A percentile compares a stretch with the other conserved stretches of the same genome.
phyloP scores from a whole-genome alignment of 2,329 filamentous ascomycete species.

The Paecilomyces dactylethromorphus region DNA sequence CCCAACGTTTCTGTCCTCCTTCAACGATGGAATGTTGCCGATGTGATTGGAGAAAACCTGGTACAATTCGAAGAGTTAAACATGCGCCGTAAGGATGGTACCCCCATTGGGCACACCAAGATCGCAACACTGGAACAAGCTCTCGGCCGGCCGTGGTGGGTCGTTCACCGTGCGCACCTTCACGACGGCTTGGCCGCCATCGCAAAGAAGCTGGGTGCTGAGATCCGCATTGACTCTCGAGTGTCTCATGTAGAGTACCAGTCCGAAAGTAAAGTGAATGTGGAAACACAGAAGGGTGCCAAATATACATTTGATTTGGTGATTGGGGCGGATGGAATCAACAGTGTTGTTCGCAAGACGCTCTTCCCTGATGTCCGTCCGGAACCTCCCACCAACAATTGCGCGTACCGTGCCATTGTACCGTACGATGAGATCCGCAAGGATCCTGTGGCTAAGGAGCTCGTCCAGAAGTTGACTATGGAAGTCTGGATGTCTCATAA shows the following conservation, averaged over 20 bases:
- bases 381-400: constrained; percentile 33
- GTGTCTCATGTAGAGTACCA: constrained; percentile 27
- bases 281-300: constrained; percentile 22
- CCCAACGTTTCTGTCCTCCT: constrained; percentile 36
- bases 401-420: constrained; percentile 42
- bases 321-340: constrained; percentile 38
- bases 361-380: constrained; percentile 39
- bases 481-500: constrained; percentile 36
- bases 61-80: constrained; percentile 35
- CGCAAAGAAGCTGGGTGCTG: constrained; percentile 31
- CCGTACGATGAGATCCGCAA: constrained; percentile 36
- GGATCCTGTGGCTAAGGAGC: constrained; percentile 34
- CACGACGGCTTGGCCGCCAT: constrained; percentile 38
- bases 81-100: constrained; percentile 34
- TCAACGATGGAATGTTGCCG: constrained; percentile 33
- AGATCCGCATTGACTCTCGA: constrained; percentile 30
- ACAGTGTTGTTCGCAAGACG: constrained; percentile 29
- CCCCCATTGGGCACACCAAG: constrained; percentile 29
- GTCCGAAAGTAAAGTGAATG: constrained; percentile 16
- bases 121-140: constrained; percentile 25
- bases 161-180: constrained; percentile 44
- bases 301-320: constrained; percentile 29
- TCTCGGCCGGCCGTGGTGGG: constrained; percentile 36
- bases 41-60: constrained; percentile 36
- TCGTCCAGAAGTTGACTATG: constrained; percentile 36